Base-by-base conservation (phyloP, 2,329 filamentous ascomycete genomes). In the Paraphaeosphaeria minitans region DNA sequence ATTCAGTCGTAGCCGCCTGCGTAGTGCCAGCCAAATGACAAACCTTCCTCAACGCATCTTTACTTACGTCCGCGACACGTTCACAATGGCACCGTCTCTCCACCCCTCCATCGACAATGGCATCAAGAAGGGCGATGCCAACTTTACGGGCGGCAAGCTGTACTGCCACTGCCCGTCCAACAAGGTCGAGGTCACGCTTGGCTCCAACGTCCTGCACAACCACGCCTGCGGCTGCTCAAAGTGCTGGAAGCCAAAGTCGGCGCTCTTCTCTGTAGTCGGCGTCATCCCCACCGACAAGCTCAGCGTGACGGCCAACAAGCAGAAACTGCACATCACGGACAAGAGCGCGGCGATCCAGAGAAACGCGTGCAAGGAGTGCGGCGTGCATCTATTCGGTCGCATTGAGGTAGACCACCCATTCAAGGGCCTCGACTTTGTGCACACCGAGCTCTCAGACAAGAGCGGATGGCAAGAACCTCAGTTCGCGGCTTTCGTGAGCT, bases 381-480 rank as follows among this genome's bases (percentile, higher is more conserved):
- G 70, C 78, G 2, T 91, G 89, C 75, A 90, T 88, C 72, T 90
- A 67, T 90, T 80, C 68, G 87, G 88, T 22, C 84, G 86, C 49
- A 89, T 90, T 66, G 84, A 87, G 65, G 81, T 79, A 60, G 84
- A 87, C 1, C 88, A 90, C 68, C 77, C 87, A 0, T 90, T 90
- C 80, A 84, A 86, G 73, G 87, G 87, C 88, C 71, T 53, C 5
- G 35, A 53, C 12, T 90, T 90, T 71, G 85, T 90, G 12, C 87
- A 90, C 73, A 80, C 79, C 1, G 87, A 90, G 76, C 77, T 90
- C 46, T 84, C 82, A 19, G 77, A 82, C 52, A 74, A 82, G 55
- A 80, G 83, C 70, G 87, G 87, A n/a, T 90, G 88, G 87, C 87
- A 90, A 76, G 87, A 89, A 77, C 87, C 87, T 7, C 87, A 89